Percentiles rank a stretch among this genome's conserved stretches.
Evolutionary conservation across 2,329 filamentous ascomycete genomes (phyloP).

Genomic region (Claviceps quebecensis): DNA sequence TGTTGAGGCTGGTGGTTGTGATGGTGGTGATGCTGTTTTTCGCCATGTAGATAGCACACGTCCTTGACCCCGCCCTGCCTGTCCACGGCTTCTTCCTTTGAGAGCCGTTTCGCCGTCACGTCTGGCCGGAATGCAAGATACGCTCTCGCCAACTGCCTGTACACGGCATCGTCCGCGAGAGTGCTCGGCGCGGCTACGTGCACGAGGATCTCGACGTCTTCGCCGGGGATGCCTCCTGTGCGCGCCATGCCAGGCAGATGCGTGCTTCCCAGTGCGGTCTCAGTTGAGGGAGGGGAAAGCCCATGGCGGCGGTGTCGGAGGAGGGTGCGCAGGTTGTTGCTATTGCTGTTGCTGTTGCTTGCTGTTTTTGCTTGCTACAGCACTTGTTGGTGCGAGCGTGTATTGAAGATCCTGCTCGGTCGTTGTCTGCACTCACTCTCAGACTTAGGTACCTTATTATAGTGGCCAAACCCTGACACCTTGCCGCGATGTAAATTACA

Average conservation of each 20-base stretch:
- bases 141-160: slow-evolving; percentile 34
- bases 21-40: too few species aligned
- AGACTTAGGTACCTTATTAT: too few species aligned
- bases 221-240: neutral
- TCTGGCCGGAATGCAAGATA: slow-evolving; percentile 32
- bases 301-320: slow-evolving; percentile 2
- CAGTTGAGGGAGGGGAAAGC: neutral
- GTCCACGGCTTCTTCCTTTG: neutral
- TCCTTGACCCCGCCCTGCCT: neutral
- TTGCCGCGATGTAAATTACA: too few species aligned
- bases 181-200: slow-evolving; percentile 39
- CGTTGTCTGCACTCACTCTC: too few species aligned
- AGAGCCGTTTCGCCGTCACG: neutral
- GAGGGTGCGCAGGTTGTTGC: too few species aligned
- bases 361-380: neutral
- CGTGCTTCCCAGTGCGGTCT: neutral
- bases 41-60: neutral
- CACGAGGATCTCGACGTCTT: slow-evolving; percentile 38
- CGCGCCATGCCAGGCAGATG: slow-evolving; percentile 12
- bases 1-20: too few species aligned
- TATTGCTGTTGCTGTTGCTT: neutral
- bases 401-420: too few species aligned
- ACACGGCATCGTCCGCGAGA: slow-evolving; percentile 31
- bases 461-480: too few species aligned
- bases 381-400: too few species aligned